phyloP scores from a whole-genome alignment of 495 filamentous ascomycete species.

The Neurospora sp. region DNA sequence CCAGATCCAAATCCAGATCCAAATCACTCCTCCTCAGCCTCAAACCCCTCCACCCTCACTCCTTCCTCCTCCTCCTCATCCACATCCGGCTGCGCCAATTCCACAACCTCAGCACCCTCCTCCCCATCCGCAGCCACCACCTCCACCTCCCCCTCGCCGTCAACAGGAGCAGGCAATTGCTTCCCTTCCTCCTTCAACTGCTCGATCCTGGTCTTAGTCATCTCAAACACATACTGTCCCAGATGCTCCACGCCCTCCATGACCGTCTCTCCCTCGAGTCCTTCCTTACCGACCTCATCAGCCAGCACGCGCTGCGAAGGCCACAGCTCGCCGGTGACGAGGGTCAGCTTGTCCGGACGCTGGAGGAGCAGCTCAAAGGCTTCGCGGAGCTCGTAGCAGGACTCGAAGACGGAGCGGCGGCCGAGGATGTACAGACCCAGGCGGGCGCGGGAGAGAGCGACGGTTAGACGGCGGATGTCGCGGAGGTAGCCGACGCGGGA shows the following conservation, averaged over 20 bases:
- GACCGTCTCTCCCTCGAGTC: constrained; percentile 38
- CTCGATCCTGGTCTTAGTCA: constrained; percentile 75
- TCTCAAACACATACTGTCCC: constrained; percentile 94
- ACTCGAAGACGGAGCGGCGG: constrained; percentile 78
- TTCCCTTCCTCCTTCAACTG: constrained; percentile 36
- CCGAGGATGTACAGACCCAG: constrained; percentile 91
- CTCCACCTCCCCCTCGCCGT: constrained; percentile 6
- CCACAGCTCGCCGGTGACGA: constrained; percentile 80
- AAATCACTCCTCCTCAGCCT: constrained; percentile 10
- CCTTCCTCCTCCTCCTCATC: constrained; percentile 17
- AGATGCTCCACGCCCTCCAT: constrained; percentile 94
- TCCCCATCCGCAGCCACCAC: constrained; percentile 31
- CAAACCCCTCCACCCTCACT: constrained; percentile 2
- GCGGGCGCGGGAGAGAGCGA: constrained; percentile 89
- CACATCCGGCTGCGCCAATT: constrained; percentile 21
- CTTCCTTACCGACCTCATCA: constrained; percentile 43
- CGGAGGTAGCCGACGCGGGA: constrained; percentile 86
- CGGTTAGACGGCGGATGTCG: constrained; percentile 86
- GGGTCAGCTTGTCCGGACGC: constrained; percentile 64
- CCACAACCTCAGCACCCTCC: constrained; percentile 23
- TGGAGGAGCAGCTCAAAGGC: constrained; percentile 68
- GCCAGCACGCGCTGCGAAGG: constrained; percentile 52
- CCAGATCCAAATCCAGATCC: not conserved
- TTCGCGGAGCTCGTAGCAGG: constrained; percentile 76
- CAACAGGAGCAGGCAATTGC: constrained; percentile 15